Base-by-base conservation (phyloP, 805 yeast genomes). In the Saccharomycopsis sp. region DNA sequence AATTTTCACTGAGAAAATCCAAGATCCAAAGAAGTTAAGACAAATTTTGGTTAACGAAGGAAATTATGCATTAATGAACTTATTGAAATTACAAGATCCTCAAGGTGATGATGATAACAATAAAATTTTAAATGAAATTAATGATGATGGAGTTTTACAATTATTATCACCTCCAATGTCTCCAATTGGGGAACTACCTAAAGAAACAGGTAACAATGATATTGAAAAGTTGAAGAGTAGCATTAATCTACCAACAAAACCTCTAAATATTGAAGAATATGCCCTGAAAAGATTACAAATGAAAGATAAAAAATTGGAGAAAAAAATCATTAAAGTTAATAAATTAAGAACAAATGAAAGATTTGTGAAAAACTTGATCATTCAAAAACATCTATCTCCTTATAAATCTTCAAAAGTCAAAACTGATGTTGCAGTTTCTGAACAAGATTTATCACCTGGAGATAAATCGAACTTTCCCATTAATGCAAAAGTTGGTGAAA, bases 21-120 rank as follows among this genome's bases (percentile, higher is more conserved):
- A 77, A 1, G 89, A 85, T 52, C 84, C 88, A 45, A 74, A 79
- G 48, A 64, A 71, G 42, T 67, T 89, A 40, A 67, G 89, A 47
- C 73, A 81, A 41, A 72, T 73, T 51, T 64, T 88, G 38, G 88
- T 85, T 2, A 77, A 76, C 37, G 96, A 89, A 56, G 83, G 94
- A 23, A 66, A 83, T 41, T 62, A 76, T 38, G 94, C 96, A 0
- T 58, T 89, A 36, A 74, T 80, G 45, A 66, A 72, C 38, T 64
- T 83, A 44, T 66, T 71, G 12, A 63, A 60, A 62, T 61, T 55
- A 44, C 46, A 48, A 9, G 51, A 47, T 36, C 47, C 52, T 17
- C 36, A 34, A 18, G n/a, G 3, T 10, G 36, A 40, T 33, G 26
- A 43, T 37, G 38, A 43, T 20, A 39, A 42, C 34, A 19, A 36